phyloP scores from a whole-genome alignment of 164 flowering plant species.

The Vitis rupestris region DNA sequence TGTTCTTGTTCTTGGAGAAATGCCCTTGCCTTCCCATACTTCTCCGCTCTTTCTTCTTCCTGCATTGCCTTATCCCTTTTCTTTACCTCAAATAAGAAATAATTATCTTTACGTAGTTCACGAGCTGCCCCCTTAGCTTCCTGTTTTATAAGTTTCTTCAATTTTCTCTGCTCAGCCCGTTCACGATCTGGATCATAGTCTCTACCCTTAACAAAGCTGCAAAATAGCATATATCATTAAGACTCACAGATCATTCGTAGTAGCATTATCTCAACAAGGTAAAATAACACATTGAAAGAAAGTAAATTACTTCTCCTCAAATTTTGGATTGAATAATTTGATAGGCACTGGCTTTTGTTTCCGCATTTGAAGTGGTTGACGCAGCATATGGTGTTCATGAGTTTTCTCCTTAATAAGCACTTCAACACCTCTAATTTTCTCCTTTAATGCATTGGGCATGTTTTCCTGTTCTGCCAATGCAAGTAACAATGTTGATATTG shows the following conservation, averaged over 20 bases:
- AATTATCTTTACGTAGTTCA: slow-evolving; percentile 84
- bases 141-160: slow-evolving; percentile 53
- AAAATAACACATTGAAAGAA: background rate
- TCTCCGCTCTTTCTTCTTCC: slow-evolving; percentile 75
- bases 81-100: slow-evolving; percentile 66
- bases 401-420: slow-evolving; percentile 46
- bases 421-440: slow-evolving; percentile 44
- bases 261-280: background rate
- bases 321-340: slow-evolving; percentile 67
- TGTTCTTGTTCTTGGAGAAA: slow-evolving; percentile 95
- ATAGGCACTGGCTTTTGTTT: slow-evolving; percentile 80
- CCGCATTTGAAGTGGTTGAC: slow-evolving; percentile 83
- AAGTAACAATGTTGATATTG: slow-evolving; percentile 47
- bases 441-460: slow-evolving; percentile 46
- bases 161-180: slow-evolving; percentile 67
- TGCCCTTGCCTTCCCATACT: slow-evolving; percentile 59
- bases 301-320: slow-evolving; percentile 75
- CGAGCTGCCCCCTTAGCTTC: slow-evolving; percentile 88
- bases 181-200: slow-evolving; percentile 97
- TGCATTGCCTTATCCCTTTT: slow-evolving; percentile 40
- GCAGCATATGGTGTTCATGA: slow-evolving; percentile 46
- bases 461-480: slow-evolving; percentile 48
- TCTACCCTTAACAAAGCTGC: slow-evolving; percentile 97
- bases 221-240: slow-evolving; percentile 8
- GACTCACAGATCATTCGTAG: background rate